Base-by-base conservation (phyloP, 2,329 filamentous ascomycete species). In the Penicillium sumatraense region DNA sequence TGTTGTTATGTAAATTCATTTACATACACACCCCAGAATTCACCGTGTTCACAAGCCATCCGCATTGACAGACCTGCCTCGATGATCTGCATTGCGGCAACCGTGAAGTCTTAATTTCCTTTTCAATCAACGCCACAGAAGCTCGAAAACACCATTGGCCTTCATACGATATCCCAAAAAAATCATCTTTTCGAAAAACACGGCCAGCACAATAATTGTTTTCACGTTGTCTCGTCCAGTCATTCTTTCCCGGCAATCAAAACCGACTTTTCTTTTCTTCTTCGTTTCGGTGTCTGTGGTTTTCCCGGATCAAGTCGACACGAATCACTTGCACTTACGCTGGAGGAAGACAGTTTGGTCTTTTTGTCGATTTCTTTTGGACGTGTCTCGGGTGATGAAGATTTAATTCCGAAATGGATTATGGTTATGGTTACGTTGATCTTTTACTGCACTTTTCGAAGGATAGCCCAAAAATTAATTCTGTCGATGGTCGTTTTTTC, bases 1-100 rank as follows among this genome's bases (percentile, higher is more conserved):
- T 57, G 60, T 66, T 49, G 57, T 70, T 51, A 69, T 69, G 68
- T 58, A 58, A 52, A 54, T 52, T 44, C 8, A 11, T 24, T 16
- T 51, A 58, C 51, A 58, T 69, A 64, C 64, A 45, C 40, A 41
- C 50, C 41, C 33, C 7, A 16, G 29, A 49, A 23, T 38, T 38
- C 21, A n/a, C 51, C 35, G 44, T 24, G 27, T n/a, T 27, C 44
- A 45, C 51, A 21, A 29, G 10, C 23, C 41, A 45, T n/a, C 38
- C 41, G 41, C 26, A 45, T 8, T 45, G 41, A 45, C 24, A 45
- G 41, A 45, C 41, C 41, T 45, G 16, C 9, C 23, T 35, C 42
- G 23, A 26, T 38, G 51, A 41, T 42, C 51, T 45, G 33, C 13
- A 40, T 47, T 23, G 24, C 38, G 47, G 42, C 47, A n/a, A 40